Evolutionary conservation across 2,329 filamentous ascomycete genomes (phyloP).

Genomic region (Fusarium sp.): DNA sequence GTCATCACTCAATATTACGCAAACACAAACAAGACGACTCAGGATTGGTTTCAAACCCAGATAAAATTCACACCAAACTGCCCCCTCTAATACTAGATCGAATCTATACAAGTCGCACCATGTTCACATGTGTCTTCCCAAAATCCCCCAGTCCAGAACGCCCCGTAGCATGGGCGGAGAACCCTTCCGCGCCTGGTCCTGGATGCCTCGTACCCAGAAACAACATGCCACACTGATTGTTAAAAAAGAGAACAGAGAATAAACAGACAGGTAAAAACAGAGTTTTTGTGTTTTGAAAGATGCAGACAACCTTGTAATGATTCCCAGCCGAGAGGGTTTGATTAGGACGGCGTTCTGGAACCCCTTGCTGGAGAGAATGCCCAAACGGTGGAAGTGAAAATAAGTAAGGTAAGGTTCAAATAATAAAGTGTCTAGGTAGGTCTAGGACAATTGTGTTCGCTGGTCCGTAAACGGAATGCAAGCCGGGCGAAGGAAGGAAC

Average conservation of each 20-base stretch:
- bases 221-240: constrained; percentile 48
- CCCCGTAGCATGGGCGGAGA: constrained; percentile 51
- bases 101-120: constrained; percentile 52
- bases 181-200: constrained; percentile 46
- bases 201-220: constrained; percentile 51
- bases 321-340: constrained; percentile 37
- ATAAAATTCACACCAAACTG: constrained; percentile 49
- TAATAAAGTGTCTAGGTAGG: constrained; percentile 51
- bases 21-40: constrained; percentile 3
- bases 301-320: constrained; percentile 36
- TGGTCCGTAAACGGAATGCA: constrained; percentile 46
- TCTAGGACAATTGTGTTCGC: constrained; percentile 45
- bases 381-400: constrained; percentile 48
- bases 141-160: constrained; percentile 49
- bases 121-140: constrained; percentile 52
- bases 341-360: constrained; percentile 47
- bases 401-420: constrained; percentile 47
- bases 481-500: constrained; percentile 41
- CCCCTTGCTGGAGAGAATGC: constrained; percentile 46
- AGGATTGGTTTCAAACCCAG: constrained; percentile 40
- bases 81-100: constrained; percentile 51
- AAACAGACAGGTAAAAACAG: constrained; percentile 30
- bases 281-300: constrained; percentile 34
- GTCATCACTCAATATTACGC: background rate
- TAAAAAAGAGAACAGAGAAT: constrained; percentile 42